Percentiles rank a stretch among this genome's conserved stretches.
Conservation (phyloP, 2,329 filamentous ascomycete species). For the Penicillium digitatum region DNA sequence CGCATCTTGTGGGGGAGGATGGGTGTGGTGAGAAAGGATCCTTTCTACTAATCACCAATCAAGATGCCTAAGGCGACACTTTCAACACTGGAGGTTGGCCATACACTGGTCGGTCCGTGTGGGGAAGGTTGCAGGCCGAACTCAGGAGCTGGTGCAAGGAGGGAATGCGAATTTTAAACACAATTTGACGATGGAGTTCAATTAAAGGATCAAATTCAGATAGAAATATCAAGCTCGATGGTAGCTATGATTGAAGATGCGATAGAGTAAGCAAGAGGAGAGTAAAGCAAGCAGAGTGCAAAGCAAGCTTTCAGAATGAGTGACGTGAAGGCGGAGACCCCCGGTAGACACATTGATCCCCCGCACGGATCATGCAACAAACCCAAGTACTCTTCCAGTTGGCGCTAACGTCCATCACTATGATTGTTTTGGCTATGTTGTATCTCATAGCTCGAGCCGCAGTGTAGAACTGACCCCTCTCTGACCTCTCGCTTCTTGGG, state of each 20-base stretch:
- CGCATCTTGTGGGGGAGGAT: conserved; percentile 25
- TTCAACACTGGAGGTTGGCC: conserved; percentile 5
- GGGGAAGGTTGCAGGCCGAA: conserved; percentile 8
- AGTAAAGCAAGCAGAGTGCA: conserved; percentile 2
- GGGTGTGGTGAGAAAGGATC: neutral
- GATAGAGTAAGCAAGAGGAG: neutral
- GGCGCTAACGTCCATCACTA: conserved; percentile 20
- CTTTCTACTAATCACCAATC: neutral
- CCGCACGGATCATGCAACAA: conserved; percentile 2
- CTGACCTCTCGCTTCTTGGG: neutral
- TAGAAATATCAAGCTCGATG: neutral
- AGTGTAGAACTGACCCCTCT: neutral
- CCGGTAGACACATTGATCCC: conserved; percentile 9
- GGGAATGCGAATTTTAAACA: neutral
- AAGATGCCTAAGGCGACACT: neutral
- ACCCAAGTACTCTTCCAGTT: neutral
- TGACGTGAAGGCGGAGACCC: conserved; percentile 17
- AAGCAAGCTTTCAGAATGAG: conserved; percentile 6
- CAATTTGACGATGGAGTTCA: neutral
- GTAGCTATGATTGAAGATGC: neutral
- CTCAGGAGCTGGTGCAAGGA: neutral
- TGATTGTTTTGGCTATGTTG: neutral
- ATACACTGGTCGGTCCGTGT: conserved; percentile 12
- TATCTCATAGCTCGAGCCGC: neutral
- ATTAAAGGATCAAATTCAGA: neutral